Base-by-base conservation (phyloP, 345 rosid species). In the Eucalyptus pauciflora region DNA sequence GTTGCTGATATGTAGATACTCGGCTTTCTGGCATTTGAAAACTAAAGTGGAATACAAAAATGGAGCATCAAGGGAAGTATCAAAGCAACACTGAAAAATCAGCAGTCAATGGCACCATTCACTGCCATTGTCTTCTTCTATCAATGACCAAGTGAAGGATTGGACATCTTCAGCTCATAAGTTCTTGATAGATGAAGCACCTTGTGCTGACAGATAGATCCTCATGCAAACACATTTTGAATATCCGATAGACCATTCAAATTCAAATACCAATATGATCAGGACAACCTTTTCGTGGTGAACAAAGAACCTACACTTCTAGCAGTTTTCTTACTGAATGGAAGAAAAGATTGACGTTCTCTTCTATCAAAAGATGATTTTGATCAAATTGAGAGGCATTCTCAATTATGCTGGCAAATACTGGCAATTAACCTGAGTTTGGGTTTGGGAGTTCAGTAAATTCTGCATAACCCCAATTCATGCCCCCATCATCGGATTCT, bases 361-460 rank as follows among this genome's bases (percentile, higher is more conserved):
- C 83, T 37, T 64, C 3, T 76, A 76, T 43, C 10, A 86, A 8
- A 41, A 79, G 87, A 29, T 43, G 52, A 15, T 17, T 29, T 46
- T 49, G 13, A 31, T 33, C 29, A 13, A 41, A 13, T 87, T 48
- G 41, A n/a, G 51, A 37, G 48, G 86, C 56, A 88, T 54, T n/a
- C 46, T 37, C 49, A 27, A 8, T 85, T 45, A 50, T 27, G 86
- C 86, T 9, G 33, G 25, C 49, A 85, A 50, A 87, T 67, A 64
- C 22, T 46, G 37, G 56, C 80, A 85, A 88, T 87, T 87, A 88
- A 97, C 99, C 99, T 94, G 99, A 97, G 89, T 97, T 97, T 76
- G 99, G 99, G 91, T 96, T 96, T 67, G 97, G 96, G 89, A 97
- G 95, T 90, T 93, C 93, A 18, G 95, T 96, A 85, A 95, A 94